Conservation (phyloP, 2,329 filamentous ascomycete genomes). For the Monilinia fructigena region DNA sequence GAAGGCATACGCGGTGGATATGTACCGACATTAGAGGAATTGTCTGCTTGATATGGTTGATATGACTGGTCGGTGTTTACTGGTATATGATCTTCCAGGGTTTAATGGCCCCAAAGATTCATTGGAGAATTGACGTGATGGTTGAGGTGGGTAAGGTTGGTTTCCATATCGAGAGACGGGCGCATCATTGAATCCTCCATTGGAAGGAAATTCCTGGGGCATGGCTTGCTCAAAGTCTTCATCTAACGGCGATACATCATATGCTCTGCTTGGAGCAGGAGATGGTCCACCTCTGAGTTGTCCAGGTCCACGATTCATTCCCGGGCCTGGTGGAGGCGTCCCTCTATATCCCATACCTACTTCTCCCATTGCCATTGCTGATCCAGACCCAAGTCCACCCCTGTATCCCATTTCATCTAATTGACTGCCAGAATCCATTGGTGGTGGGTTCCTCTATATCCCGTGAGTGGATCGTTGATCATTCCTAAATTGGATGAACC, state of each 20-base stretch:
- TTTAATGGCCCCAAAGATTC: slow-evolving; percentile 31
- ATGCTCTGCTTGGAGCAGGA: slow-evolving; percentile 15
- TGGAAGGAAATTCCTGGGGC: slow-evolving; percentile 30
- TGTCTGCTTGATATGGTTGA: slow-evolving; percentile 15
- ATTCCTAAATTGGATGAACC: slow-evolving; percentile 19
- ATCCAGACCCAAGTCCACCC: slow-evolving; percentile 12
- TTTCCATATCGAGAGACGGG: slow-evolving; percentile 26
- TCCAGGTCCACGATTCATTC: slow-evolving; percentile 10
- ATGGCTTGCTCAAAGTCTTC: slow-evolving; percentile 15
- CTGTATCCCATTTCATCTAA: slow-evolving; percentile 23
- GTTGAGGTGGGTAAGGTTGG: slow-evolving; percentile 28
- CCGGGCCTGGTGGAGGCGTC: slow-evolving; percentile 10
- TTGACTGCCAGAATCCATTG: background rate
- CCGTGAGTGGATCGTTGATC: slow-evolving; percentile 18
- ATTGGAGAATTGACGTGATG: slow-evolving; percentile 33
- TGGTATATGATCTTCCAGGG: slow-evolving; percentile 32
- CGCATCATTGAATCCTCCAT: slow-evolving; percentile 23
- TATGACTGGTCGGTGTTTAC: slow-evolving; percentile 21
- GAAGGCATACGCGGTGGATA: slow-evolving; percentile 26
- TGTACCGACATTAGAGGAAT: slow-evolving; percentile 13
- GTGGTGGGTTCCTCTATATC: slow-evolving; percentile 22
- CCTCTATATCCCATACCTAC: slow-evolving; percentile 27
- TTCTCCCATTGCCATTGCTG: slow-evolving; percentile 23
- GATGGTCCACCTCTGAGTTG: slow-evolving; percentile 2
- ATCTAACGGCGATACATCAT: slow-evolving; percentile 13